phyloP scores from a whole-genome alignment of 768 basidiomycete genomes.

The Xerocomus potaroensis region DNA sequence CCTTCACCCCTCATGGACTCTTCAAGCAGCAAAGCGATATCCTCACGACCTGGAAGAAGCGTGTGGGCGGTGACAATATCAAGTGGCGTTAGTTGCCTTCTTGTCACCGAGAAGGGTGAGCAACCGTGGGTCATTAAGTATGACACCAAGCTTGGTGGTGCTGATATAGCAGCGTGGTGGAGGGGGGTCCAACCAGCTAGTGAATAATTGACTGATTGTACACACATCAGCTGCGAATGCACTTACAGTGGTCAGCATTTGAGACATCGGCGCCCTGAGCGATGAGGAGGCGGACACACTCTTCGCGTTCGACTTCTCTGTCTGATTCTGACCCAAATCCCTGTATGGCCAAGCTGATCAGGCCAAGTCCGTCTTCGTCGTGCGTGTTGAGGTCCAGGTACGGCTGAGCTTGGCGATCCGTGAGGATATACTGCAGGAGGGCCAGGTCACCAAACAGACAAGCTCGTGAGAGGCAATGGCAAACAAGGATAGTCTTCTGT shows the following conservation, averaged over 20 bases:
- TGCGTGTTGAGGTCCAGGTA: constrained; percentile 63
- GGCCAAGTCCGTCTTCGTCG: constrained; percentile 84
- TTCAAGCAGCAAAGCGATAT: constrained; percentile 81
- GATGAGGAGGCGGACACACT: constrained; percentile 77
- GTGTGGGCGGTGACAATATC: constrained; percentile 88
- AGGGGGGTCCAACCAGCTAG: constrained; percentile 93
- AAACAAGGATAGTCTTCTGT: constrained; percentile 66
- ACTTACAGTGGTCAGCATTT: constrained; percentile 58
- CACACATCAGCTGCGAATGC: neutral
- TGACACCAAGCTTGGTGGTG: constrained; percentile 88
- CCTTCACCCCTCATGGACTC: constrained; percentile 86
- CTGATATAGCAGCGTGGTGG: constrained; percentile 84
- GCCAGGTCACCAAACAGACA: constrained; percentile 75
- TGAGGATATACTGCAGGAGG: constrained; percentile 67
- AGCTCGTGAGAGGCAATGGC: constrained; percentile 70
- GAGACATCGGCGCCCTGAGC: constrained; percentile 70
- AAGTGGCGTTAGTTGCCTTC: constrained; percentile 76
- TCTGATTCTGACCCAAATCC: constrained; percentile 81
- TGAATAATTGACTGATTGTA: constrained; percentile 5
- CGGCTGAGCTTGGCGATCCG: constrained; percentile 60
- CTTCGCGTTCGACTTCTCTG: constrained; percentile 85
- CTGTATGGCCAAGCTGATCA: constrained; percentile 73
- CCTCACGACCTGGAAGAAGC: constrained; percentile 74
- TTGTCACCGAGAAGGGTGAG: constrained; percentile 73
- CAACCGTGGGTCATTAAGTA: constrained; percentile 92